Percentiles rank a stretch among this genome's conserved stretches.
Evolutionary conservation across 106 monocot species (phyloP).

Genomic region (Narthecium ossifragum): DNA sequence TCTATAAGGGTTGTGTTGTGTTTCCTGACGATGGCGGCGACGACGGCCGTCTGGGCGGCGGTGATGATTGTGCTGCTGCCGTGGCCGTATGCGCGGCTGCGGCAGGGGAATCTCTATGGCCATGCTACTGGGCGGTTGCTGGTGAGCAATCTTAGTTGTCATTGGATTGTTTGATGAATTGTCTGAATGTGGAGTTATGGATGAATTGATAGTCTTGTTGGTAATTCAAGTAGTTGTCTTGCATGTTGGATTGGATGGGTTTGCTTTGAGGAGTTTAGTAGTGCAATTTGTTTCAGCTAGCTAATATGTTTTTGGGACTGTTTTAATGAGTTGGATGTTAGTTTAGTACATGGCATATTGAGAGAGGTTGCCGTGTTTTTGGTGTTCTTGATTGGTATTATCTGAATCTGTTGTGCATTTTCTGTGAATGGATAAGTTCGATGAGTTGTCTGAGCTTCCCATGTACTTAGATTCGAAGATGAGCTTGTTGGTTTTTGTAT

Average conservation of each 20-base stretch:
- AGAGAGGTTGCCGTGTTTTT: not conserved
- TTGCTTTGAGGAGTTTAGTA: too few relatives aligned
- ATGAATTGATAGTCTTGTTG: not conserved
- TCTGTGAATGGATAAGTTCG: too few relatives aligned
- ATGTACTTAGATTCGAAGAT: too few relatives aligned
- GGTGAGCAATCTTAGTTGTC: not conserved
- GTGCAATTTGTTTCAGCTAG: not conserved
- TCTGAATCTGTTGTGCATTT: too few relatives aligned
- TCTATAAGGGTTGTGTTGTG: constrained; percentile 29
- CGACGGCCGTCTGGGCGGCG: constrained; percentile 41
- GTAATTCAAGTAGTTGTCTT: not conserved
- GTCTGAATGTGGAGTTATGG: not conserved
- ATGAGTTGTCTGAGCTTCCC: too few relatives aligned
- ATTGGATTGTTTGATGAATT: not conserved
- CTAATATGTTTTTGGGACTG: too few relatives aligned
- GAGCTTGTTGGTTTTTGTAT: too few relatives aligned
- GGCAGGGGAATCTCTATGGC: constrained; percentile 48
- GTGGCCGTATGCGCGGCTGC: constrained; percentile 37
- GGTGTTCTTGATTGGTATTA: too few relatives aligned
- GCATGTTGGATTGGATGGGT: not conserved
- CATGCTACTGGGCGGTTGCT: constrained; percentile 43
- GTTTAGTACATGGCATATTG: not conserved
- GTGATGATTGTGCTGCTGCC: constrained; percentile 53
- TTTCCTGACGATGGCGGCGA: constrained; percentile 44
- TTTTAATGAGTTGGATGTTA: not conserved